Base-by-base conservation (phyloP, 2,329 filamentous ascomycete species). In the Aspergillus caelatus region DNA sequence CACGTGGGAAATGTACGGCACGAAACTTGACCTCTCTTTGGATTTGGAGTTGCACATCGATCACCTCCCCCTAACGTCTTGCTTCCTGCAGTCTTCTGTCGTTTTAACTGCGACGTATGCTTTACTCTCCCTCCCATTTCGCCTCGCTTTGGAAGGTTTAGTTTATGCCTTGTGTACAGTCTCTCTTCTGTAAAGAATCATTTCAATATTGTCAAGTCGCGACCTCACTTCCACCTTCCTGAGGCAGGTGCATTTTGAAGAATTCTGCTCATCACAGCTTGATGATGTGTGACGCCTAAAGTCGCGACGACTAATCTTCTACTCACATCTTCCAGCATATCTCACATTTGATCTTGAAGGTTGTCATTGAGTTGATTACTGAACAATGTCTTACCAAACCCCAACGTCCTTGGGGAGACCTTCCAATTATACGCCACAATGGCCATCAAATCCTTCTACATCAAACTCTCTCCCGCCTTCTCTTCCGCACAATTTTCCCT, bases 321-420 rank as follows among this genome's bases (percentile, higher is more conserved):
- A 63, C 60, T 65, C 60, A 62, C 50, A 56, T n/a, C 26, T 23
- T 41, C 32, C 58, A 63, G 56, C 61, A 26, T 36, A 28, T 28
- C 21, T 10, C 23, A 23, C 57, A 28, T 36, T 14, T 23, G 11
- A 50, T 26, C 12, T 39, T 39, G 8, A 32, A 50, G 14, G 9
- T 34, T 36, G 23, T 54, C 16, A 50, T n/a, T 34, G 45, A 60
- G 34, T 41, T 45, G 62, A 61, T 36, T 56, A 46, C 48, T 45
- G 6, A 28, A 73, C 59, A 57, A 84, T 84, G 83, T 81, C 82
- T 57, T 78, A 82, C 63, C 82, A 84, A 73, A 80, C 80, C 61
- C 73, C 76, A 63, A 77, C 77, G 52, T 79, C 81, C 19, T 83
- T 81, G 68, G 79, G 79, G 64, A 75, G 72, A 34, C 68, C 72